Evolutionary conservation across 768 basidiomycete species (phyloP).

Genomic region (Clitopilus hobsonii): DNA sequence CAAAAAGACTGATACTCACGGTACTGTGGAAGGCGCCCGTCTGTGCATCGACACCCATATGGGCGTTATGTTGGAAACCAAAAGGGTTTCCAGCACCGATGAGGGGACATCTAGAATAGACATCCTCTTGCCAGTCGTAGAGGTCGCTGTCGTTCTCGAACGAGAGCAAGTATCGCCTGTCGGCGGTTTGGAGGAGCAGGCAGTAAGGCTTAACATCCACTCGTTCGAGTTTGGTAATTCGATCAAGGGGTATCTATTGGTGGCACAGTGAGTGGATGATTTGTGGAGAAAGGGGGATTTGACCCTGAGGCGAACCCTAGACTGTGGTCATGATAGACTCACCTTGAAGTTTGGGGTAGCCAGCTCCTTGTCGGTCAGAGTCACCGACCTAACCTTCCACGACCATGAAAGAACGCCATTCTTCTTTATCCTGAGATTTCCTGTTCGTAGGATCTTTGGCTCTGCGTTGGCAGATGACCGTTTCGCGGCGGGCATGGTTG

Average conservation of each 20-base stretch:
- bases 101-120: slow-evolving; percentile 33
- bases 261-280: not conserved
- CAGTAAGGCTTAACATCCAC: slow-evolving; percentile 32
- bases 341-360: slow-evolving; percentile 15
- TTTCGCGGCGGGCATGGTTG: not conserved
- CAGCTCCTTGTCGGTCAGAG: slow-evolving; percentile 14
- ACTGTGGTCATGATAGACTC: not conserved
- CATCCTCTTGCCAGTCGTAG: slow-evolving; percentile 44
- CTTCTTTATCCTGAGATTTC: not conserved
- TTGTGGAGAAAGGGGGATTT: not conserved
- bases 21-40: slow-evolving; percentile 21
- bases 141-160: slow-evolving; percentile 34
- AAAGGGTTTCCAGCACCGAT: slow-evolving; percentile 30
- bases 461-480: not conserved
- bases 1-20: slow-evolving; percentile 16
- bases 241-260: slow-evolving; percentile 22
- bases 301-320: not conserved
- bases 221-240: slow-evolving; percentile 34
- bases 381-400: slow-evolving; percentile 15
- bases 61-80: slow-evolving; percentile 34
- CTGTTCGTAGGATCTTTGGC: not conserved
- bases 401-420: slow-evolving; percentile 3
- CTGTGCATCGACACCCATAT: slow-evolving; percentile 29
- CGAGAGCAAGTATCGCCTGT: slow-evolving; percentile 27
- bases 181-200: slow-evolving; percentile 27